Conservation (phyloP, 2,329 filamentous ascomycete species). For the Phialophora chinensis region DNA sequence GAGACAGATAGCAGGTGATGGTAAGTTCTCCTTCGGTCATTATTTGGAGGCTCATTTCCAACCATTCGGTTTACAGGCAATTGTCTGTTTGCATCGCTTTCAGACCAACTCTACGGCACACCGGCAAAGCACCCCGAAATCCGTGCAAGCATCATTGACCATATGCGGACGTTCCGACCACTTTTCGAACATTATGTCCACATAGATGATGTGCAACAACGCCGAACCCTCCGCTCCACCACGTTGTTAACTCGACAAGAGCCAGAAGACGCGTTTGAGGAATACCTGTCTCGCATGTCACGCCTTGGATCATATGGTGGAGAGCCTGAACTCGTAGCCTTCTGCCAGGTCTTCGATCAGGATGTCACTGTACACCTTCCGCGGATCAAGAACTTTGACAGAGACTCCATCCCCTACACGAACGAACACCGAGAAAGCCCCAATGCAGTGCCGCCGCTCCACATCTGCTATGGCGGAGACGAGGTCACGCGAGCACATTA, state of each 20-base stretch:
- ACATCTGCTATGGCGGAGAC: constrained; percentile 41
- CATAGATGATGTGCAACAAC: constrained; percentile 54
- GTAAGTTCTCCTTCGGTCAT: constrained; percentile 23
- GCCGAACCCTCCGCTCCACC: constrained; percentile 42
- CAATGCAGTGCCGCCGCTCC: constrained; percentile 29
- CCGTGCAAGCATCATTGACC: constrained; percentile 63
- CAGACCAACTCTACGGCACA: constrained; percentile 69
- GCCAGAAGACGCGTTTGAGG: constrained; percentile 63
- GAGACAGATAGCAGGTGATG: constrained; percentile 40
- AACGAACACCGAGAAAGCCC: constrained; percentile 33
- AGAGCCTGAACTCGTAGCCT: constrained; percentile 71
- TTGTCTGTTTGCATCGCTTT: constrained; percentile 72
- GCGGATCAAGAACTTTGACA: constrained; percentile 34
- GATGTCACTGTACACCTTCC: constrained; percentile 57
- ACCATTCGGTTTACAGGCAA: constrained; percentile 58
- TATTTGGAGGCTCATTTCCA: constrained; percentile 10
- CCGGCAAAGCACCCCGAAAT: constrained; percentile 64
- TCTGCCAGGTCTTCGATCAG: constrained; percentile 65
- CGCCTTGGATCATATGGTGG: constrained; percentile 68
- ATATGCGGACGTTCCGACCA: constrained; percentile 65
- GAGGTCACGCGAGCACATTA: constrained; percentile 41
- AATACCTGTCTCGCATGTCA: constrained; percentile 65
- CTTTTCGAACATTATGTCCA: constrained; percentile 71
- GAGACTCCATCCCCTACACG: constrained; percentile 35
- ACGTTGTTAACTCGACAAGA: constrained; percentile 55